A percentile compares a stretch with the other conserved stretches of the same genome.
Evolutionary conservation across 768 basidiomycete genomes (phyloP).

Genomic region (Panellus pusillus): DNA sequence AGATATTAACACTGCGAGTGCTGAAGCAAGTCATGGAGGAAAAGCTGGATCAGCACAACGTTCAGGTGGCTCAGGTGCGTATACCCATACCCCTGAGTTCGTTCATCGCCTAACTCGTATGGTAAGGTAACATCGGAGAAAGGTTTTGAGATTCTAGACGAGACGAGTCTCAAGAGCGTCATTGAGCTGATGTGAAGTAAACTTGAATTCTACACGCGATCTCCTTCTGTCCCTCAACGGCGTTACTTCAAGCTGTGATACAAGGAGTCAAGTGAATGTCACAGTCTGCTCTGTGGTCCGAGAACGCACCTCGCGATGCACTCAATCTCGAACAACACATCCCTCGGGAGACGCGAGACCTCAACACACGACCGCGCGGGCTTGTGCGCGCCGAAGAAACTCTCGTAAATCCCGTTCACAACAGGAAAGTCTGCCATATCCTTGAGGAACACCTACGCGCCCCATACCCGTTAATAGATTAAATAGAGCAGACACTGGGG

Average conservation of each 20-base stretch:
- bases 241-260: constrained; percentile 34
- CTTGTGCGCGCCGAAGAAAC: constrained; percentile 87
- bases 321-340: constrained; percentile 92
- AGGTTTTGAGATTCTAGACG: constrained; percentile 90
- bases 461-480: not conserved
- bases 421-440: constrained; percentile 86
- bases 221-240: constrained; percentile 3
- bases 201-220: not conserved
- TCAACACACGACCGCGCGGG: constrained; percentile 94
- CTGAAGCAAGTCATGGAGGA: constrained; percentile 99
- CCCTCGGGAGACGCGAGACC: constrained; percentile 84
- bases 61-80: constrained; percentile 90
- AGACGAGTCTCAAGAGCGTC: constrained; percentile 75
- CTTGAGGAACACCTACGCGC: constrained; percentile 81
- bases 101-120: not conserved
- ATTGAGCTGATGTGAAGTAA: constrained; percentile 76
- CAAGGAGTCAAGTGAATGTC: not conserved
- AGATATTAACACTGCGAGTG: constrained; percentile 81
- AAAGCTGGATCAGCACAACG: constrained; percentile 98
- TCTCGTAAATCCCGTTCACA: constrained; percentile 80
- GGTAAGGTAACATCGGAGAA: constrained; percentile 71
- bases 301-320: constrained; percentile 70
- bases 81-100: not conserved
- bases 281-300: not conserved
- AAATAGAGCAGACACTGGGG: no score